Base-by-base conservation (phyloP, 2,329 filamentous ascomycete species). In the Diaporthe sp. region DNA sequence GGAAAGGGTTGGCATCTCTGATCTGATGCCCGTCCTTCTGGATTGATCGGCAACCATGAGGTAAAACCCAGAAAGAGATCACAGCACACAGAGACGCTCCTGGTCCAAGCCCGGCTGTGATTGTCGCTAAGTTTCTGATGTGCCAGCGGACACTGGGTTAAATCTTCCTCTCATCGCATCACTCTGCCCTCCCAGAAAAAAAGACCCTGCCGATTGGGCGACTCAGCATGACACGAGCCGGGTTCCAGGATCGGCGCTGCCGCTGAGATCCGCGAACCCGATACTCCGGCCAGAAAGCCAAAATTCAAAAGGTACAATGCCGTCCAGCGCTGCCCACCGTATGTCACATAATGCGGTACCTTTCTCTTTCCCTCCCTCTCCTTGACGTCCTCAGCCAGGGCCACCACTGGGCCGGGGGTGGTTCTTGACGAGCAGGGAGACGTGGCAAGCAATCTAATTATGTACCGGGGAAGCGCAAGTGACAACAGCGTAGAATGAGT, bases 211-310 rank as follows among this genome's bases (percentile, higher is more conserved):
- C 42, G 55, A 46, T 37, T 76, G 61, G 61, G 71, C 61, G 44
- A 71, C 57, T 74, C 71, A 70, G 62, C 34, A 71, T 70, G 62
- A 75, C 57, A 61, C 72, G 71, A 75, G 37, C 62, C 55, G 53
- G 70, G 62, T 73, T 62, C 61, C 74, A 75, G 70, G 74, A 68
- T 74, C 59, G 49, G 59, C 39, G 28, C 62, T 49, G 62, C 74
- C 44, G 74, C 59, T 39, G 12, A 51, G 72, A 70, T 72, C 73
- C 73, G 62, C 62, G 49, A 69, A 65, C 74, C 69, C 70, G 55
- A 67, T 49, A 68, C 39, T 53, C 57, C 49, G 46, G 49, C n/a
- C 46, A 58, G 17, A 31, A 58, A 37, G 39, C 51, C 53, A 71
- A 25, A 71, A 46, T 5, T 19, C n/a, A 25, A 44, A 44, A 46